Conservation (phyloP, 257 asterid genomes). For the Linaria vulgaris region DNA sequence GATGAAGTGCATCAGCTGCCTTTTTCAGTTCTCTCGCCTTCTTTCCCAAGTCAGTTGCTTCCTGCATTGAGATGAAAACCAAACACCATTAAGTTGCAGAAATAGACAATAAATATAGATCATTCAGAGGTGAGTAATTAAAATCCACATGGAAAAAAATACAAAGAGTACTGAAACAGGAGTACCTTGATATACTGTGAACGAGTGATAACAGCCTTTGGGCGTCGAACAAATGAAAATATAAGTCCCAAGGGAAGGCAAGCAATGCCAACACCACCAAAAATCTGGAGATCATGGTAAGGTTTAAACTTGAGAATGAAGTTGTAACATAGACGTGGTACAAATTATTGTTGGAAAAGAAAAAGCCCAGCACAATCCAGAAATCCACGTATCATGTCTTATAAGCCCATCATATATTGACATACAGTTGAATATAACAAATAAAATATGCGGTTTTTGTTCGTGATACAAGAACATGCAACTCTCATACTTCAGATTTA, state of each 20-base stretch:
- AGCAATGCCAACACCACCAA: slow-evolving; percentile 99
- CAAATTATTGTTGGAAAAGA: too few species aligned
- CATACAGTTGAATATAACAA: too few species aligned
- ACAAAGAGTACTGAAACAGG: not conserved
- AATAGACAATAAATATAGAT: not conserved
- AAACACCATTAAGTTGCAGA: slow-evolving; percentile 23
- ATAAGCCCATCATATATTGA: slow-evolving; percentile 1
- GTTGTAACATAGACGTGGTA: slow-evolving; percentile 17
- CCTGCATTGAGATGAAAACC: slow-evolving; percentile 45
- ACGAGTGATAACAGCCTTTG: slow-evolving; percentile 98
- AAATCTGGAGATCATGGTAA: slow-evolving; percentile 56
- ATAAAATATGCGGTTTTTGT: slow-evolving; percentile 4
- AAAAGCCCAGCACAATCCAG: not conserved
- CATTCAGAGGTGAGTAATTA: not conserved
- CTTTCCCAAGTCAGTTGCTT: slow-evolving; percentile 94
- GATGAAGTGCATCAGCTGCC: slow-evolving; percentile 94
- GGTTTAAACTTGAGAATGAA: slow-evolving; percentile 26
- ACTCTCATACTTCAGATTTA: not conserved
- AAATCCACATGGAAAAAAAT: not conserved
- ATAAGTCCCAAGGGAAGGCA: slow-evolving; percentile 95
- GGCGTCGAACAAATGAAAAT: slow-evolving; percentile 91
- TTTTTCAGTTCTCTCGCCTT: slow-evolving; percentile 90
- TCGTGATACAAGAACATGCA: not conserved
- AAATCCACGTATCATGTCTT: not conserved
- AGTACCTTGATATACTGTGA: slow-evolving; percentile 97